These are phyloP conservation scores for Botrytis cinerea DNA, from an alignment of 2,329 filamentous ascomycete species.

Conservation along the genomic window DNA sequence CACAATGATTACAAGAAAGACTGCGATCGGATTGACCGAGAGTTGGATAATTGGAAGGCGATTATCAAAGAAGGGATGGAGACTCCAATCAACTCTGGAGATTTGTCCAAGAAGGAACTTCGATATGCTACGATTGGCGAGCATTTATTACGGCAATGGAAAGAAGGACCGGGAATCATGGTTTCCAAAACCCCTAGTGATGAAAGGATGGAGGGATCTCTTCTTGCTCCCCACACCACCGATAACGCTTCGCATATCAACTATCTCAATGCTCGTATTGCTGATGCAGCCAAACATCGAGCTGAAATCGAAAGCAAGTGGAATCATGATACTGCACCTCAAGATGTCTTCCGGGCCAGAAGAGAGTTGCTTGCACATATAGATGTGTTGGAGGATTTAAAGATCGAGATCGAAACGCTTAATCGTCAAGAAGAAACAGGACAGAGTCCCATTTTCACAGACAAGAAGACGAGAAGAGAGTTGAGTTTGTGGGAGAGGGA, in stretches of 20 bases:
- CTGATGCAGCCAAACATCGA: background rate
- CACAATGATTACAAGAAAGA: background rate
- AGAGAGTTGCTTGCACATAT: conserved; percentile 2
- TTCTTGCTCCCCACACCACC: conserved; percentile 7
- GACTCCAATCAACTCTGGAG: background rate
- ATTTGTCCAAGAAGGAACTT: background rate
- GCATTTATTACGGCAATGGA: conserved; percentile 1
- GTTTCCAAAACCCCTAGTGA: background rate
- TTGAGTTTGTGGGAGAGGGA: conserved; percentile 8
- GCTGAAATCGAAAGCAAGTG: conserved; percentile 3
- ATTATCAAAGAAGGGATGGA: background rate
- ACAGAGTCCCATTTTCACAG: conserved; percentile 7
- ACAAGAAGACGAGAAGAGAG: conserved; percentile 6
- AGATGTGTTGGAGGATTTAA: background rate
- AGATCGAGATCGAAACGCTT: background rate
- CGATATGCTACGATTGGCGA: background rate
- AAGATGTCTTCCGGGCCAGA: background rate
- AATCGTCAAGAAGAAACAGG: background rate
- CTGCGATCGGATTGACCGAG: background rate
- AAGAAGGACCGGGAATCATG: conserved; percentile 19
- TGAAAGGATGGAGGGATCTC: background rate
- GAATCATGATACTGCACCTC: background rate
- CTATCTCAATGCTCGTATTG: conserved; percentile 14
- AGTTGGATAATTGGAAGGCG: background rate
- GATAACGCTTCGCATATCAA: conserved; percentile 14